phyloP scores from a whole-genome alignment of 23 red algal species.

The Gracilaria domingensis region DNA sequence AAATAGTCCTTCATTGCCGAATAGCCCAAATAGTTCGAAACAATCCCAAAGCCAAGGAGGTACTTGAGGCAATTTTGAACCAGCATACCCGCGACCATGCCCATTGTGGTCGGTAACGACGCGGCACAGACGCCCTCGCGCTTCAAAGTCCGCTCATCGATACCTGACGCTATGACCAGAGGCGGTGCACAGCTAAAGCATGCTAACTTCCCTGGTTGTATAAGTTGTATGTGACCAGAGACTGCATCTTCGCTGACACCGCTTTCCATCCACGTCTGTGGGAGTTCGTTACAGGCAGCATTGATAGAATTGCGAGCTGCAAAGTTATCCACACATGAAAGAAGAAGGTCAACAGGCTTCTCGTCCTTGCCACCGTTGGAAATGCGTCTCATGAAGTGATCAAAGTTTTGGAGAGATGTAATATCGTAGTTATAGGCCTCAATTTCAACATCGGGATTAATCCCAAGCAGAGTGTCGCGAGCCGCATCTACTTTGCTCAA shows the following conservation, averaged over 20 bases:
- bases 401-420: conserved; percentile 72
- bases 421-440: conserved; percentile 80
- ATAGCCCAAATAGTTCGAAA: conserved; percentile 83
- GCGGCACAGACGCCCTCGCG: conserved; percentile 93
- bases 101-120: conserved; percentile 96
- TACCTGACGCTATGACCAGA: conserved; percentile 86
- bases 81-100: conserved; percentile 86
- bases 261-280: conserved; percentile 83
- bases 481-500: conserved; percentile 84
- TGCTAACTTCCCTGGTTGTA: conserved; percentile 76
- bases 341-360: conserved; percentile 80
- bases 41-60: conserved; percentile 76
- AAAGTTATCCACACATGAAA: conserved; percentile 93
- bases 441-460: conserved; percentile 90
- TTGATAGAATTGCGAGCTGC: conserved; percentile 87
- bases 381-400: conserved; percentile 59
- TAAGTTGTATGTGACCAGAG: conserved; percentile 91
- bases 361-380: conserved; percentile 13
- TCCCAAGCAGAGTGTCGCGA: conserved; percentile 57
- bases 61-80: conserved; percentile 81
- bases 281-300: conserved; percentile 76
- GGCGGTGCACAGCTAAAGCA: conserved; percentile 93
- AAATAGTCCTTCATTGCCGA: conserved; percentile 81
- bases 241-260: conserved; percentile 95
- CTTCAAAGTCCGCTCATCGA: conserved; percentile 80